phyloP scores from a whole-genome alignment of 768 basidiomycete species.

The Boletus rubropictus region DNA sequence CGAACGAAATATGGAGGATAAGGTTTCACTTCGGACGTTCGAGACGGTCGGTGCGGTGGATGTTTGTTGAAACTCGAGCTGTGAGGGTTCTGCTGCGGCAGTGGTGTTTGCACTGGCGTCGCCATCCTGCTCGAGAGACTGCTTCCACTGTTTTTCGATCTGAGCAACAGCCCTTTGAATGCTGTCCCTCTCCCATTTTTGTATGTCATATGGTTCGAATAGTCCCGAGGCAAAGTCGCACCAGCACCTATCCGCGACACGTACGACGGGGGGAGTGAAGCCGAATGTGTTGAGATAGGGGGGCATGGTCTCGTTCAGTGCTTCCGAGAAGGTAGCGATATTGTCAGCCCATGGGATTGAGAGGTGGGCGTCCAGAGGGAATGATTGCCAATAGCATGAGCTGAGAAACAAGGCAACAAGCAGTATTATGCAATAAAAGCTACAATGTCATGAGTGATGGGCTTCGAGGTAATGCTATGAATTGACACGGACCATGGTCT shows the following conservation, averaged over 20 bases:
- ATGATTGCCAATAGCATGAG: constrained; percentile 87
- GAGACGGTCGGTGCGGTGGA: constrained; percentile 3
- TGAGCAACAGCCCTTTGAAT: constrained; percentile 41
- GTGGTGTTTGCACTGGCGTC: constrained; percentile 27
- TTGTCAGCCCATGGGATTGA: constrained; percentile 61
- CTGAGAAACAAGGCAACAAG: constrained; percentile 79
- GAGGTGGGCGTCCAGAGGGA: constrained; percentile 58
- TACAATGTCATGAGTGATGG: constrained; percentile 27
- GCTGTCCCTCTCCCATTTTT: constrained; percentile 68
- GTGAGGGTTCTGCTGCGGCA: constrained; percentile 18
- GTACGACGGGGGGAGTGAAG: constrained; percentile 51
- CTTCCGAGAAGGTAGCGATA: constrained; percentile 68
- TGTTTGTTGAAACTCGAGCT: constrained; percentile 11
- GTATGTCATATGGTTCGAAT: constrained; percentile 74
- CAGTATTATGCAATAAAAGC: constrained; percentile 83
- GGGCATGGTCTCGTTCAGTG: constrained; percentile 46
- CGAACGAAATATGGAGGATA: constrained; percentile 23
- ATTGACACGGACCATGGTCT: constrained; percentile 64
- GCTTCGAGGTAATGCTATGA: not conserved
- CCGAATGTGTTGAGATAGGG: constrained; percentile 34
- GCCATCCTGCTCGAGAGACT: constrained; percentile 19
- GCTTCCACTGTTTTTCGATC: constrained; percentile 30
- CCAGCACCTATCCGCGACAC: constrained; percentile 78
- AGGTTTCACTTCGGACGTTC: constrained; percentile 12
- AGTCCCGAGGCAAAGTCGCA: constrained; percentile 66